Evolutionary conservation across 2,329 filamentous ascomycete species (phyloP).

Genomic region (Ceratocystis alfenasii): DNA sequence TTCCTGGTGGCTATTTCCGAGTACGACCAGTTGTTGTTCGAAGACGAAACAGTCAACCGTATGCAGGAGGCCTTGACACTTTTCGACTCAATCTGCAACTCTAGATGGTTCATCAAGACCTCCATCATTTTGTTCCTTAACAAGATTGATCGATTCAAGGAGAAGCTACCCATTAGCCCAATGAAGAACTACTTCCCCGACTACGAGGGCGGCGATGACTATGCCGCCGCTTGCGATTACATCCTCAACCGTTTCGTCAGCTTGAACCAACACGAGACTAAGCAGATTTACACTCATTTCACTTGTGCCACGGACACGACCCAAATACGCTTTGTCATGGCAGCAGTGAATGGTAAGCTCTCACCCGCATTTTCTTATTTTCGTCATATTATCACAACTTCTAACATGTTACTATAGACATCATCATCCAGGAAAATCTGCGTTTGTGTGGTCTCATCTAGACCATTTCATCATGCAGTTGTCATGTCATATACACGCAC

Average conservation of each 20-base stretch:
- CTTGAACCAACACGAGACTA: slow-evolving; percentile 96
- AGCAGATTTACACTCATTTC: slow-evolving; percentile 99
- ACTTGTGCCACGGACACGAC: slow-evolving; percentile 98
- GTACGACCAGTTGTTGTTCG: slow-evolving; percentile 91
- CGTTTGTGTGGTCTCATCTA: slow-evolving; percentile 94
- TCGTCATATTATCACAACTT: slow-evolving; percentile 29
- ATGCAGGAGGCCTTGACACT: slow-evolving; percentile 83
- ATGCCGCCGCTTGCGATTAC: slow-evolving; percentile 92
- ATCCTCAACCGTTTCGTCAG: slow-evolving; percentile 97
- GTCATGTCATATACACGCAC: slow-evolving; percentile 25
- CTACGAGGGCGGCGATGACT: slow-evolving; percentile 91
- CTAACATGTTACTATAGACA: slow-evolving; percentile 51
- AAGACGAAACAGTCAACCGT: slow-evolving; percentile 91
- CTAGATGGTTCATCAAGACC: slow-evolving; percentile 81
- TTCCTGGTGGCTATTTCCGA: slow-evolving; percentile 96
- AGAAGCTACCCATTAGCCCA: slow-evolving; percentile 70
- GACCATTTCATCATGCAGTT: slow-evolving; percentile 32
- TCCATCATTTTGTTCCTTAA: slow-evolving; percentile 82
- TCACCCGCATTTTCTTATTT: background rate
- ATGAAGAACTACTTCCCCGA: slow-evolving; percentile 84
- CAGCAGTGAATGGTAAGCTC: slow-evolving; percentile 82
- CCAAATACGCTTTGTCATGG: slow-evolving; percentile 99
- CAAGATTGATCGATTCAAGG: slow-evolving; percentile 83
- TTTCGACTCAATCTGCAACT: slow-evolving; percentile 81
- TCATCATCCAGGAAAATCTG: slow-evolving; percentile 99